Conservation (phyloP, 1,284 basidiomycete genomes). For the Phylloboletellus chloephorus region DNA sequence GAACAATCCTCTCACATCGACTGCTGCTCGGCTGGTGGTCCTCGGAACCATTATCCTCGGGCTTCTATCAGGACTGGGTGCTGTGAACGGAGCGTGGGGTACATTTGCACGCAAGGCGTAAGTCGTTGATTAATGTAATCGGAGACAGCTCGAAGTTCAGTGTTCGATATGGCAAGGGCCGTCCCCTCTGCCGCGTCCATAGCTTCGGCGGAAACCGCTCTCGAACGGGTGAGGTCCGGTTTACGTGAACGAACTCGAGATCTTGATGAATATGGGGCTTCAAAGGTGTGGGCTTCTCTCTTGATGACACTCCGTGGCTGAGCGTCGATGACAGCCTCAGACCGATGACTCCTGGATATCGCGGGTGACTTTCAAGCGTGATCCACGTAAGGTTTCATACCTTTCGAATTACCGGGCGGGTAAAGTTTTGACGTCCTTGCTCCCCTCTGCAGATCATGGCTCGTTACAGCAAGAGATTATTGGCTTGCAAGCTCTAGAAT, state of each 20-base stretch:
- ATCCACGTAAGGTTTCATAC: constrained; percentile 24
- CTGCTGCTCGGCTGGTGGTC: constrained; percentile 63
- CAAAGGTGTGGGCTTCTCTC: constrained; percentile 23
- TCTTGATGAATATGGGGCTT: constrained; percentile 20
- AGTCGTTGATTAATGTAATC: constrained; percentile 18
- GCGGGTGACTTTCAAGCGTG: constrained; percentile 29
- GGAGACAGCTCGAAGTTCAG: constrained; percentile 6
- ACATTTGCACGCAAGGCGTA: constrained; percentile 30
- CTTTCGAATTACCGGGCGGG: neutral
- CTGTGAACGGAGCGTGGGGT: constrained; percentile 59
- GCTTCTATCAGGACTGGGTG: constrained; percentile 68
- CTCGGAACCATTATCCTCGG: constrained; percentile 70
- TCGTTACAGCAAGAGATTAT: constrained; percentile 48
- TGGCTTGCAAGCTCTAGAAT: constrained; percentile 62
- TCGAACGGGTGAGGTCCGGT: constrained; percentile 30
- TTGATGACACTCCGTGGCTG: constrained; percentile 9
- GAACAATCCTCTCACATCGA: constrained; percentile 40
- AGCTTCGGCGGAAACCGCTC: constrained; percentile 31
- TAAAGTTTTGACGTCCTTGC: constrained; percentile 8
- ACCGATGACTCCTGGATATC: constrained; percentile 28
- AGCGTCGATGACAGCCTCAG: constrained; percentile 21
- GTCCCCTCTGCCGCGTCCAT: constrained; percentile 25
- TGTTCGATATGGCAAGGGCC: constrained; percentile 18
- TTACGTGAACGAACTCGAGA: constrained; percentile 29
- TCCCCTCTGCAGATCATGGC: constrained; percentile 19